Base-by-base conservation (phyloP, 148 eudicot genomes). In the Rhododendron ovatum region DNA sequence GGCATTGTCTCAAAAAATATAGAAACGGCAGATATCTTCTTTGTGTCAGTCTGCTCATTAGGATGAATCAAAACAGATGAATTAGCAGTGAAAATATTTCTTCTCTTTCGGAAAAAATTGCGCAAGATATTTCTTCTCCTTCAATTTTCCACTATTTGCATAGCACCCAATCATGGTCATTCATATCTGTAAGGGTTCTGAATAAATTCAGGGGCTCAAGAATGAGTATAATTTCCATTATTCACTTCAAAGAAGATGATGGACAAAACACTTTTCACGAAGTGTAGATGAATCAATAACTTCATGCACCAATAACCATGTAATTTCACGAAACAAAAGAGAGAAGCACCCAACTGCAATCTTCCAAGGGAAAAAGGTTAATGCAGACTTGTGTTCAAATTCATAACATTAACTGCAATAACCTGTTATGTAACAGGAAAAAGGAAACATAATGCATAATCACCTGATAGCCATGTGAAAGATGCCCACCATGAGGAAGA, bases 401-500 rank as follows among this genome's bases (percentile, higher is more conserved):
- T 33, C 57, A 35, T 8, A 20, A 50, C 18, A 24, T 28, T 33
- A 41, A 57, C 67, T 35, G 9, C 8, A 5, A 82, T n/a, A 63
- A 41, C 55, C 53, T 12, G 13, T 17, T 24, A 55, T 26, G 20
- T 15, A 80, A n/a, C 65, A 61, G 74, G 71, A 55, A 51, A 76
- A 69, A 28, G 22, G 11, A 12, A 17, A 22, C 65, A 86, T 79
- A 33, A 28, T 87, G 75, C 71, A 71, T 30, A 77, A 71, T 24
- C 86, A 97, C 99, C 99, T 97, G 99, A 91, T 95, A 97, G 59
- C 99, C 99, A 86, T 97, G 99, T 33, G 99, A 97, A 89, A 97
- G 98, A 90, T 97, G 99, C 17, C 99, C 99, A 90, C 99, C 99
- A 85, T 97, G 99, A 81, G 99, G 99, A 90, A 97, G 98, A 93